Evolutionary conservation across 2,329 filamentous ascomycete genomes (phyloP).

Genomic region (Clarireedia sp.): DNA sequence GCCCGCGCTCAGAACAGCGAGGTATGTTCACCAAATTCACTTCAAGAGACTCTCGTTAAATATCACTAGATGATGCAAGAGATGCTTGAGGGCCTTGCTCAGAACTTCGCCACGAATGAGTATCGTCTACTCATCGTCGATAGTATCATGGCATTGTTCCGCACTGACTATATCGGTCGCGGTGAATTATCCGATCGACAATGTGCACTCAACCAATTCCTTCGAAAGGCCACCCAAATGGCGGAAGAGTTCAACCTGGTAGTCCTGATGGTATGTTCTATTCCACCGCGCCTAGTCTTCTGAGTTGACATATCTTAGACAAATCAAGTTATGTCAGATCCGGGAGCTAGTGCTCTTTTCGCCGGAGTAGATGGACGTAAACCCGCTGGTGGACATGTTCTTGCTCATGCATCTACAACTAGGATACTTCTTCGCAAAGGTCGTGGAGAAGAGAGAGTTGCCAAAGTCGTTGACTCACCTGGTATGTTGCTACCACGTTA

Average conservation of each 20-base stretch:
- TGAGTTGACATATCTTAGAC: constrained; percentile 37
- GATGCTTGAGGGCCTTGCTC: constrained; percentile 51
- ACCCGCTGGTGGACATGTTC: constrained; percentile 58
- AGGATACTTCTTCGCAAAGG: constrained; percentile 60
- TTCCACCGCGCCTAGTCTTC: background rate
- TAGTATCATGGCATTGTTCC: constrained; percentile 62
- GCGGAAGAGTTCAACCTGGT: constrained; percentile 64
- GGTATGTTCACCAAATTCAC: constrained; percentile 16
- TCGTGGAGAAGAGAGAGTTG: constrained; percentile 60
- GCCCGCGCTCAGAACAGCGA: constrained; percentile 59
- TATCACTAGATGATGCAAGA: constrained; percentile 47
- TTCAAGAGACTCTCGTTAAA: constrained; percentile 1
- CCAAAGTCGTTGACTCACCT: constrained; percentile 60
- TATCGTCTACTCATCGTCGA: constrained; percentile 61
- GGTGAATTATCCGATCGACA: constrained; percentile 62
- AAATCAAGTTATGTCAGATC: constrained; percentile 65
- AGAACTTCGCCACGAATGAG: constrained; percentile 53
- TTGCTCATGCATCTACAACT: constrained; percentile 61
- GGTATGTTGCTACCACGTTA: constrained; percentile 34
- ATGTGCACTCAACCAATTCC: constrained; percentile 58
- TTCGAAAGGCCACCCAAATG: constrained; percentile 55
- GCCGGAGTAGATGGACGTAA: constrained; percentile 61
- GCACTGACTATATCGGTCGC: constrained; percentile 58
- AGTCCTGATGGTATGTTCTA: constrained; percentile 45
- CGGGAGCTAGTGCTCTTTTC: constrained; percentile 59